Conservation (phyloP, 2,329 filamentous ascomycete genomes). For the Ophiostoma tasmaniense region DNA sequence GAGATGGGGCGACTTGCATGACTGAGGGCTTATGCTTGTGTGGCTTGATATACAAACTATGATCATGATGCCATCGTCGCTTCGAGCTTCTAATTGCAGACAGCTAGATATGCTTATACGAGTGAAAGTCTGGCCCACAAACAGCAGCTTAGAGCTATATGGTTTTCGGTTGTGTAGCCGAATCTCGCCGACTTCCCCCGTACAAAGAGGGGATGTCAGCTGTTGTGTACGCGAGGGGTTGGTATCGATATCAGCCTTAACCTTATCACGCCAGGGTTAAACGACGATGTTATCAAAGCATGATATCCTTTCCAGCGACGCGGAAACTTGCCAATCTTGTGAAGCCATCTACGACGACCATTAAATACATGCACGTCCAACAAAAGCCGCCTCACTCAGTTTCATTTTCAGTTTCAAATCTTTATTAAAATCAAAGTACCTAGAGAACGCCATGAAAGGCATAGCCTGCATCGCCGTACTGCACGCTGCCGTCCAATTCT, state of each 20-base stretch:
- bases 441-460: background rate
- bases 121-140: too few relatives aligned
- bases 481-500: background rate
- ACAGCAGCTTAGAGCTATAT: too few relatives aligned
- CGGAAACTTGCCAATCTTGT: background rate
- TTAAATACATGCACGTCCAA: background rate
- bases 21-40: background rate
- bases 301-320: background rate
- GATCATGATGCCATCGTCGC: background rate
- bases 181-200: constrained; percentile 22
- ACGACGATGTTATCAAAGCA: background rate
- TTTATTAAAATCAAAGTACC: background rate
- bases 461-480: background rate
- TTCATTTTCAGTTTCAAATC: background rate
- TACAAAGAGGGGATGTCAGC: background rate
- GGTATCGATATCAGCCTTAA: background rate
- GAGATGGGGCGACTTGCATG: background rate
- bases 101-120: background rate
- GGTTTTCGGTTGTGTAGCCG: constrained; percentile 17
- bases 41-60: background rate
- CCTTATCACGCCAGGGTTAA: background rate
- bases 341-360: too few relatives aligned
- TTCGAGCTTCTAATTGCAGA: background rate
- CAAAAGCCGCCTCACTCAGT: background rate
- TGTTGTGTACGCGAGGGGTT: background rate